Evolutionary conservation across 1,139 yeast species (phyloP), one percentile per base, ranked within the genome.

Genomic region (Oligophagozyma castellii): DNA sequence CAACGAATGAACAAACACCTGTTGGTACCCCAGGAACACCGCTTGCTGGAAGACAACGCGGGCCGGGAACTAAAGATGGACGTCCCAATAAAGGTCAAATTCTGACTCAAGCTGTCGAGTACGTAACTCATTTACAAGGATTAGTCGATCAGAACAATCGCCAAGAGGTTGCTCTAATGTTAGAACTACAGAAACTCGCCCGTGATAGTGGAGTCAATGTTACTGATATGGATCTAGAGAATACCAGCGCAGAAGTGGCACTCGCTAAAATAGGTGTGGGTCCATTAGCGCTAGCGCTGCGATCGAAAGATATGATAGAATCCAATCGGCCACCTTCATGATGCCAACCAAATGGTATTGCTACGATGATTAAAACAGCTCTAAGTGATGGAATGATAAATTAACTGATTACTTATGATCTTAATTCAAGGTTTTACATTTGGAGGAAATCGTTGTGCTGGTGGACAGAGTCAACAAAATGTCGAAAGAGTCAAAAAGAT

Each of bases 1-100:
- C 42, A 20, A 20, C 32, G 39, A 65, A 86, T 76, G 52, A 92
- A 74, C 36, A 75, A 69, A 51, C 84, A 76, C 40, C 86, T 70
- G 46, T 93, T 74, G 46, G 62, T 78, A 27, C 65, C 74, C 28
- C 61, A 63, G 2, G 53, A 73, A 28, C 67, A 76, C n/a, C 93
- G 8, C 7, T 18, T 7, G 10, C 20, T 18, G 20, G 8, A 86
- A 1, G 59, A 56, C 13, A 65, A 14, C 49, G 44, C 32, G 48
- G 50, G 11, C 44, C 53, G 5, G 55, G 53, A 5, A 51, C 53
- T 4, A 79, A 78, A 39, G 94, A 81, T 45, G 94, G 93, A 3
- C 77, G 77, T 42, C 95, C 95, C 1, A 84, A 84, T 48, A 86
- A 86, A 57, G 95, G 95, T 2, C 93, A 84, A 43, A 80, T 86